phyloP scores from a whole-genome alignment of 2,329 filamentous ascomycete species.

The Fusarium sp. region DNA sequence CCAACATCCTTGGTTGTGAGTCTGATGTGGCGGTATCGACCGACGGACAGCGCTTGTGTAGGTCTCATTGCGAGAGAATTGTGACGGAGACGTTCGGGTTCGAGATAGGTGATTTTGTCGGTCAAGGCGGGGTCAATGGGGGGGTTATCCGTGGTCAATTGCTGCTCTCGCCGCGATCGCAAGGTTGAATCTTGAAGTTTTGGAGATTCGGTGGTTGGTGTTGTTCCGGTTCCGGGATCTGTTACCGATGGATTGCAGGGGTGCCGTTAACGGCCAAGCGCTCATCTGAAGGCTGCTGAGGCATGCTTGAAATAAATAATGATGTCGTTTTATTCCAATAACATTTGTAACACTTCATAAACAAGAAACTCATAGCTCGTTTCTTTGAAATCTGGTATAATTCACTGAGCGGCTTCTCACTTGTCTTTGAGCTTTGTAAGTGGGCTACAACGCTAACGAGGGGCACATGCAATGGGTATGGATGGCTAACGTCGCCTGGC shows the following conservation, averaged over 20 bases:
- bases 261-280: conserved; percentile 16
- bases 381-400: neutral
- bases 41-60: conserved; percentile 73
- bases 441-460: conserved; percentile 45
- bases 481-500: conserved; percentile 42
- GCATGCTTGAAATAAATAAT: neutral
- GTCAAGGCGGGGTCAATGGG: conserved; percentile 12
- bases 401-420: neutral
- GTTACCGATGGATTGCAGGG: conserved; percentile 36
- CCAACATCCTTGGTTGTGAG: conserved; percentile 94
- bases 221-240: conserved; percentile 51
- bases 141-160: conserved; percentile 22
- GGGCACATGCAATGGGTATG: conserved; percentile 43
- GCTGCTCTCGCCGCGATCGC: conserved; percentile 9
- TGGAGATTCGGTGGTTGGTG: conserved; percentile 32
- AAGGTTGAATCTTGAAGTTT: conserved; percentile 42
- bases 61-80: conserved; percentile 68
- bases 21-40: conserved; percentile 78
- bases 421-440: conserved; percentile 40
- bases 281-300: conserved; percentile 1
- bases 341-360: neutral
- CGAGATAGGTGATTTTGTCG: conserved; percentile 4
- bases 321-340: conserved; percentile 3
- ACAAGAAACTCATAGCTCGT: neutral
- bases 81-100: neutral